Evolutionary conservation across 345 rosid species (phyloP).

Genomic region (Excoecaria cochinchinensis): DNA sequence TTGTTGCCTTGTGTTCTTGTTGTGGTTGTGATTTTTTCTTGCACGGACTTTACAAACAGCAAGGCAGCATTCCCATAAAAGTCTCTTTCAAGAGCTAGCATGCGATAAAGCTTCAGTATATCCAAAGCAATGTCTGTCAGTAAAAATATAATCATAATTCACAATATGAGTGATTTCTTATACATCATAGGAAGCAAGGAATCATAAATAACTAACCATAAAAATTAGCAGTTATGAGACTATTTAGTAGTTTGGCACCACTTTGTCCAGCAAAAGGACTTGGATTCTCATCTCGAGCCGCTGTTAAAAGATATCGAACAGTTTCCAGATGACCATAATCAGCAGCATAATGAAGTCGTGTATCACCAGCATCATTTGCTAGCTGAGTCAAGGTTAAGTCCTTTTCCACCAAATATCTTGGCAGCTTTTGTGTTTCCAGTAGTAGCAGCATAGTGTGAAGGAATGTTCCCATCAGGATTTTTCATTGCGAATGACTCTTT

Average conservation of each 20-base stretch:
- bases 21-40: too few relatives aligned
- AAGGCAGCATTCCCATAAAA: too few relatives aligned
- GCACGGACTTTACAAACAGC: too few relatives aligned
- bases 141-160: too few relatives aligned
- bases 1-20: too few relatives aligned
- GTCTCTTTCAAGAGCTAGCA: too few relatives aligned
- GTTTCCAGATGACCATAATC: background rate
- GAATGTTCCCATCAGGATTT: background rate
- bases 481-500: background rate
- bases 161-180: too few relatives aligned
- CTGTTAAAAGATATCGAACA: background rate
- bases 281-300: too few relatives aligned
- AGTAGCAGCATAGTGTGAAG: background rate
- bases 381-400: background rate
- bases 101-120: too few relatives aligned
- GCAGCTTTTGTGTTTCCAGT: background rate
- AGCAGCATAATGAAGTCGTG: conserved; percentile 1
- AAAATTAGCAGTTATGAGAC: conserved; percentile 2
- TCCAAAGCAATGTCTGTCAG: too few relatives aligned
- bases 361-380: background rate
- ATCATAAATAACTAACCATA: background rate
- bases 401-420: background rate
- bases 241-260: conserved; percentile 7
- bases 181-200: too few relatives aligned
- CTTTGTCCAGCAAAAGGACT: background rate